Conservation (phyloP, 805 yeast species). For the Scheffersomyces spartinae region DNA sequence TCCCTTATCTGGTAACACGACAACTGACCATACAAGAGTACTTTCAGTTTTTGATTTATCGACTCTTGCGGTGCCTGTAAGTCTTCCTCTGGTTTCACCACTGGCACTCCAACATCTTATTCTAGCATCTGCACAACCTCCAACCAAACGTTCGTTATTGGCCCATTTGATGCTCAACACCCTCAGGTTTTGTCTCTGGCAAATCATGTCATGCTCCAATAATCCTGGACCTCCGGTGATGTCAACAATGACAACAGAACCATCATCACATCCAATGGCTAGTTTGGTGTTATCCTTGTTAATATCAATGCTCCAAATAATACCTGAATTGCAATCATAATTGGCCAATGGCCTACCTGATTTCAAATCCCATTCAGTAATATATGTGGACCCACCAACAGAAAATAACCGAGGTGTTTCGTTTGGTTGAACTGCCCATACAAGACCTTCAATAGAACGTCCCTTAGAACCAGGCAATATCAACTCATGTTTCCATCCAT, state of each 20-base stretch:
- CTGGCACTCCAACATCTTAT: conserved; percentile 67
- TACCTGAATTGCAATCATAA: conserved; percentile 86
- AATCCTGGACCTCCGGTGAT: conserved; percentile 81
- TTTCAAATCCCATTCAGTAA: conserved; percentile 85
- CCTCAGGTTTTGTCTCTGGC: conserved; percentile 78
- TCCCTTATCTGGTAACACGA: conserved; percentile 45
- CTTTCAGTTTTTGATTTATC: conserved; percentile 81
- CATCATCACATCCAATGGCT: conserved; percentile 94
- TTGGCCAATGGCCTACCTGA: conserved; percentile 65
- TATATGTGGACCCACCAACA: conserved; percentile 83
- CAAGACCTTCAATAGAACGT: conserved; percentile 79
- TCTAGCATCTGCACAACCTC: conserved; percentile 95
- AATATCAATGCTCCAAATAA: conserved; percentile 79
- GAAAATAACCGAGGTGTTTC: conserved; percentile 64
- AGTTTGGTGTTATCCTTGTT: conserved; percentile 49
- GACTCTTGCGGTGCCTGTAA: conserved; percentile 80
- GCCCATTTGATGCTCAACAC: conserved; percentile 74
- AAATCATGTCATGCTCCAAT: conserved; percentile 60
- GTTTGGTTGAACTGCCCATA: conserved; percentile 52
- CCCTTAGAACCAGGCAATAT: conserved; percentile 68
- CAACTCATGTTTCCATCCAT: conserved; percentile 70
- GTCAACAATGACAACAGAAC: conserved; percentile 73
- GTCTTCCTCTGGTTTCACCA: conserved; percentile 42
- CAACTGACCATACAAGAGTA: conserved; percentile 84
- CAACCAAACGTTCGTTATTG: conserved; percentile 52